phyloP scores from a whole-genome alignment of 371 early-diverging fungal species.

The Saksenaea oblongispora region DNA sequence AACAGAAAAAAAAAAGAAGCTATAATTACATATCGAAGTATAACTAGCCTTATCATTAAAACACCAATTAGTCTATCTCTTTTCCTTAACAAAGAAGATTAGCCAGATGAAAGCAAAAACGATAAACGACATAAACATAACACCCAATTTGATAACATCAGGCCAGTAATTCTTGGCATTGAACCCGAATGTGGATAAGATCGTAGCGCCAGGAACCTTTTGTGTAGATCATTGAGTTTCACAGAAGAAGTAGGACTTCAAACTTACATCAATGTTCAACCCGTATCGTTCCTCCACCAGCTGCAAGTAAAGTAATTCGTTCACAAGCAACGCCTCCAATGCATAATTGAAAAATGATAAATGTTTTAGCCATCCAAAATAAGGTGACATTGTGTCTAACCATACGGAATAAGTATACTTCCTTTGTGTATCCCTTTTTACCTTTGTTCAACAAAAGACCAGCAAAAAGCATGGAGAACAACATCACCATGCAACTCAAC shows the following conservation, averaged over 20 bases:
- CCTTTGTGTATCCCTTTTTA: slow-evolving; percentile 4
- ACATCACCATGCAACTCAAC: slow-evolving; percentile 75
- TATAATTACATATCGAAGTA: neutral
- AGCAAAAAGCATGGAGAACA: slow-evolving; percentile 91
- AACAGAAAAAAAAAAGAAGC: slow-evolving; percentile 2
- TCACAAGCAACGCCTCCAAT: slow-evolving; percentile 86
- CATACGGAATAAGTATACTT: neutral
- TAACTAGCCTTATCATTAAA: neutral
- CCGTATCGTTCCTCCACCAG: slow-evolving; percentile 83
- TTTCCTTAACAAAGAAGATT: slow-evolving; percentile 83
- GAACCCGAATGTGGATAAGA: slow-evolving; percentile 90
- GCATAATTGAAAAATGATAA: slow-evolving; percentile 89
- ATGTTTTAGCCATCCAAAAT: slow-evolving; percentile 78
- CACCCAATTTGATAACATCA: slow-evolving; percentile 70
- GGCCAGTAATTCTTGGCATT: slow-evolving; percentile 84
- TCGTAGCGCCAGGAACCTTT: slow-evolving; percentile 81
- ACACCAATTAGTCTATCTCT: slow-evolving; percentile 47
- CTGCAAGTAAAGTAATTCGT: slow-evolving; percentile 79
- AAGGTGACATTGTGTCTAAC: slow-evolving; percentile 74
- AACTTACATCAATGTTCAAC: slow-evolving; percentile 70
- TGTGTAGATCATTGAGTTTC: neutral
- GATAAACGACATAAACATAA: slow-evolving; percentile 65
- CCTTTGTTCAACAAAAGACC: slow-evolving; percentile 87
- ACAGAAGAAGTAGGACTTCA: slow-evolving; percentile 1
- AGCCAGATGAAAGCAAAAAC: slow-evolving; percentile 79